Evolutionary conservation across 75 land plant species (phyloP), one percentile per base, ranked within the genome.

Genomic region (Adiantum capillusveneris): DNA sequence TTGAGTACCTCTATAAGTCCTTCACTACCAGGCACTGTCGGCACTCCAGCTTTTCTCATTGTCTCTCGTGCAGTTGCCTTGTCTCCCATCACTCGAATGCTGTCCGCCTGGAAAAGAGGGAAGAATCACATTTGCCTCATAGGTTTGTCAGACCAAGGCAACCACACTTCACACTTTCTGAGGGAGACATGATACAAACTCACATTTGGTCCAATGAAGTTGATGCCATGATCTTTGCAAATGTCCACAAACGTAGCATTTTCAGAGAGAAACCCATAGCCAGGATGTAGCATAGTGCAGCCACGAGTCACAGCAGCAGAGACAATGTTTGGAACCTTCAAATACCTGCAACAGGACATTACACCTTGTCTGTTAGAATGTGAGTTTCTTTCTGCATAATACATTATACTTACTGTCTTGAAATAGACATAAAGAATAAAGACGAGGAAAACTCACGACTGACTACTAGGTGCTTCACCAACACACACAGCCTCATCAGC

Each of bases 401-500:
- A n/a, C n/a, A n/a, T n/a, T n/a, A n/a, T n/a, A n/a, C n/a, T n/a
- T n/a, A n/a, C n/a, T n/a, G n/a, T n/a, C n/a, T n/a, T n/a, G n/a
- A n/a, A n/a, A n/a, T n/a, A n/a, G n/a, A n/a, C 20, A 29, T 31
- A 31, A 14, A 37, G 3, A 6, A 58, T 5, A 34, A 5, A 9
- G 9, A 11, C 3, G 18, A 20, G 59, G 16, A 29, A 1, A 9
- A 71, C 93, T 79, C 70, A 88, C 94, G 94, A 88, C 68, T 86
- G 83, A 37, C 63, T 81, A 60, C 96, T 90, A 17, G 91, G 87
- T 43, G 96, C 91, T 67, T 90, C 96, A 46, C 96, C 96, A 57
- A 90, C 87, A 73, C 96, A 90, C 1, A 90, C 92, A n/a, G 91
- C 75, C 44, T 83, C 92, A 66, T 90, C 96, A n/a, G 96, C 96